A percentile compares a stretch with the other conserved stretches of the same genome.
Conservation (phyloP, 495 filamentous ascomycete species). For the Xanthoparmelia taractica region DNA sequence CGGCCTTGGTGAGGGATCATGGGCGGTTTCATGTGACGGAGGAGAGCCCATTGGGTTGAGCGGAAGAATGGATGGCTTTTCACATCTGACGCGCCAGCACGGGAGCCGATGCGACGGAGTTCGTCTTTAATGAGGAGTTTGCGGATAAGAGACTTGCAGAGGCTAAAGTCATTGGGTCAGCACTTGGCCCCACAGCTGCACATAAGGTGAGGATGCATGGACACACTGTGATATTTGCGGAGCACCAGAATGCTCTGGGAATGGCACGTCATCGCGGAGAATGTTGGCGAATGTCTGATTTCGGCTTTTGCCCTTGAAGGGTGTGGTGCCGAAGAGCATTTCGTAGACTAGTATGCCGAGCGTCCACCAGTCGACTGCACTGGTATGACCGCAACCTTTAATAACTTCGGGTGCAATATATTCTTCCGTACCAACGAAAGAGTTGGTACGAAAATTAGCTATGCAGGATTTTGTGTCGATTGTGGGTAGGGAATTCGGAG, state of each 20-base stretch:
- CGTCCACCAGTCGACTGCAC: conserved; percentile 99
- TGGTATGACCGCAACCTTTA: conserved; percentile 96
- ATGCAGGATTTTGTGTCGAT: conserved; percentile 99
- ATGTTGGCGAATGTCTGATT: conserved; percentile 99
- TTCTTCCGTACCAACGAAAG: conserved; percentile 96
- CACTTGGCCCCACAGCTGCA: background rate
- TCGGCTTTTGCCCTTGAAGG: conserved; percentile 98
- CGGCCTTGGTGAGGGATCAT: conserved; percentile 92
- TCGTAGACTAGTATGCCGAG: conserved; percentile 94
- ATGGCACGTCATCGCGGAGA: conserved; percentile 84
- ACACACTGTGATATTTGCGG: conserved; percentile 87
- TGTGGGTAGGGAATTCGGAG: conserved; percentile 73
- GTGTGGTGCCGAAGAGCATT: conserved; percentile 98
- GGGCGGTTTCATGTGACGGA: conserved; percentile 96
- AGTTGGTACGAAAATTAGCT: conserved; percentile 95
- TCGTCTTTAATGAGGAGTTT: conserved; percentile 98
- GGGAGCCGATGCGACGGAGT: conserved; percentile 85
- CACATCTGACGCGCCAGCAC: conserved; percentile 92
- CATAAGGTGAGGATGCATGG: conserved; percentile 20
- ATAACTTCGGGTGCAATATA: conserved; percentile 99
- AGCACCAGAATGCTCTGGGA: conserved; percentile 77
- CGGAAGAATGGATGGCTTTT: conserved; percentile 96
- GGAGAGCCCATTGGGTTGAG: conserved; percentile 89
- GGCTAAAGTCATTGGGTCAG: conserved; percentile 38
- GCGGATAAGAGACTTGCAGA: conserved; percentile 94